Conservation (phyloP, 1,284 basidiomycete genomes). For the Austroboletus novae-zelandiae region DNA sequence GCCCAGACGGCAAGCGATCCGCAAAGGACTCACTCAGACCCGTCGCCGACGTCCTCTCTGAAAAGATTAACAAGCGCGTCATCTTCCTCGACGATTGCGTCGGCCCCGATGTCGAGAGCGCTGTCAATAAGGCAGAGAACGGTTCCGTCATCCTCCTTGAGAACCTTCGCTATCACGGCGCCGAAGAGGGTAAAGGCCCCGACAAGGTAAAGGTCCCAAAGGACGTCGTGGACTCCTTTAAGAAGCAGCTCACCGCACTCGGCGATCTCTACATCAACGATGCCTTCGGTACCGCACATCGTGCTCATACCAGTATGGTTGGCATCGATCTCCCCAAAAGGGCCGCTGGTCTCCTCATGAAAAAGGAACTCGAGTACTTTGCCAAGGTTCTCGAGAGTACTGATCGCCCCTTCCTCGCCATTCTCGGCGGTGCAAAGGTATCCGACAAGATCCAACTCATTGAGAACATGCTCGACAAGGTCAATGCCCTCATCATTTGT, state of each 20-base stretch:
- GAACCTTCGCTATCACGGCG: conserved; percentile 98
- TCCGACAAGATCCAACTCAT: conserved; percentile 99
- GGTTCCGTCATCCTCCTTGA: conserved; percentile 93
- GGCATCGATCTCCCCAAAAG: conserved; percentile 92
- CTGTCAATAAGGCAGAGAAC: conserved; percentile 66
- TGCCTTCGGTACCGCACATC: conserved; percentile 98
- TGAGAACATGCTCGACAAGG: conserved; percentile 99
- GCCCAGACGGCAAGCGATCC: conserved; percentile 91
- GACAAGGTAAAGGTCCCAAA: conserved; percentile 78
- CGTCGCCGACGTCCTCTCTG: conserved; percentile 65
- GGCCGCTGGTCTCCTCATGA: conserved; percentile 95
- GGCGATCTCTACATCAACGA: conserved; percentile 99
- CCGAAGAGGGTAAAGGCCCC: conserved; percentile 97
- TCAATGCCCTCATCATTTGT: conserved; percentile 94
- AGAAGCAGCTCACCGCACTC: conserved; percentile 75
- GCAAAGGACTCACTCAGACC: conserved; percentile 92
- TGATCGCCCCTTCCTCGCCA: conserved; percentile 95
- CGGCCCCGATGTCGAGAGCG: conserved; percentile 79
- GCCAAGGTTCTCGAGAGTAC: conserved; percentile 96
- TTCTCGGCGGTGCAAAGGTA: conserved; percentile 98
- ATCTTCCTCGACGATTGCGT: conserved; percentile 88
- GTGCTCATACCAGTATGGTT: conserved; percentile 98
- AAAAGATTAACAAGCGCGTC: conserved; percentile 53
- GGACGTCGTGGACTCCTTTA: conserved; percentile 58
- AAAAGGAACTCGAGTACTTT: conserved; percentile 99